These are phyloP conservation scores for Handroanthus guayacan DNA, from an alignment of 257 asterid genomes.

Conservation along the genomic window DNA sequence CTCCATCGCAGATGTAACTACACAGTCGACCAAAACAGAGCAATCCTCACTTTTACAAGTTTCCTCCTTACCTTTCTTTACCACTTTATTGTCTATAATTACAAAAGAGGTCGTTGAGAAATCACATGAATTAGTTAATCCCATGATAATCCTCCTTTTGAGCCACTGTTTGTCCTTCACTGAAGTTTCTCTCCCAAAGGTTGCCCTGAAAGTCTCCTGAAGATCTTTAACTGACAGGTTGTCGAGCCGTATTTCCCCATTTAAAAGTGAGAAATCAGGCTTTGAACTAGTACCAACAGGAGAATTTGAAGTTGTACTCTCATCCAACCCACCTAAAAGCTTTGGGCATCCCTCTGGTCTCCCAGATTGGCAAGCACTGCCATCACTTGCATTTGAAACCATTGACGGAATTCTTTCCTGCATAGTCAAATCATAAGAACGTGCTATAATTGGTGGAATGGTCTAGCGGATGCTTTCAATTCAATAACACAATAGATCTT, in stretches of 20 bases:
- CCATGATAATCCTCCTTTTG: constrained; percentile 93
- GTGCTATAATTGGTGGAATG: constrained; percentile 29
- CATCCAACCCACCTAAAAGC: constrained; percentile 44
- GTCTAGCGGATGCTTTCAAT: constrained; percentile 10
- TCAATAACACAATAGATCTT: constrained; percentile 8
- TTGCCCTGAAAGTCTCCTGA: constrained; percentile 89
- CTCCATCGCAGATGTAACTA: constrained; percentile 48
- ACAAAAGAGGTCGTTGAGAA: constrained; percentile 72
- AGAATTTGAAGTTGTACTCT: constrained; percentile 52
- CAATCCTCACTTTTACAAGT: constrained; percentile 42
- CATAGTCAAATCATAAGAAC: constrained; percentile 30
- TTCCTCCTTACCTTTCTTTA: constrained; percentile 57
- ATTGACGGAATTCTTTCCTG: constrained; percentile 51
- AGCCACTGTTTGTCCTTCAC: constrained; percentile 98
- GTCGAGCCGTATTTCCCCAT: constrained; percentile 86
- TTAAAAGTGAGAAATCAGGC: constrained; percentile 85
- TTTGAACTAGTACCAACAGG: constrained; percentile 45
- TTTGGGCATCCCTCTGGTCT: constrained; percentile 48
- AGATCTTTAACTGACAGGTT: constrained; percentile 82
- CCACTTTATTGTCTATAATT: constrained; percentile 62
- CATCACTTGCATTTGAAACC: constrained; percentile 43
- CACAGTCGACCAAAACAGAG: constrained; percentile 51
- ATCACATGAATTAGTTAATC: constrained; percentile 87
- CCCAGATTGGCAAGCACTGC: constrained; percentile 41
- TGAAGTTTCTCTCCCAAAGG: constrained; percentile 93